Conservation (phyloP, 768 basidiomycete species). For the Russula sp. region DNA sequence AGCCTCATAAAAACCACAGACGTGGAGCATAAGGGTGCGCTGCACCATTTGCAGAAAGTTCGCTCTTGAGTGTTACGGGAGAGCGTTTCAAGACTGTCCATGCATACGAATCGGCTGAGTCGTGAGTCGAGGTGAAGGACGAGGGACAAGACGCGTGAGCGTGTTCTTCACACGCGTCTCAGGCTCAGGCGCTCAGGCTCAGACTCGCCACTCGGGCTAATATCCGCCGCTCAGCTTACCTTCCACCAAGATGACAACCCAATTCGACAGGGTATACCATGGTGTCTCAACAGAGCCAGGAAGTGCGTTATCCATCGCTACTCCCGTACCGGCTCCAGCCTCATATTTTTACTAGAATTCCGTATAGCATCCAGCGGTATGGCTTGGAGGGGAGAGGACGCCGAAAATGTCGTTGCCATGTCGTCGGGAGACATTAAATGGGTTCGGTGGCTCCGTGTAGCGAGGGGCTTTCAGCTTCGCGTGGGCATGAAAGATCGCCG, state of each 20-base stretch:
- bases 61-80: slow-evolving; percentile 42
- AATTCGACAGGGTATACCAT: slow-evolving; percentile 83
- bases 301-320: slow-evolving; percentile 50
- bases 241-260: slow-evolving; percentile 51
- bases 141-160: slow-evolving; percentile 3
- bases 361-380: slow-evolving; percentile 86
- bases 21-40: slow-evolving; percentile 13
- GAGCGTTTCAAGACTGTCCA: slow-evolving; percentile 56
- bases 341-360: slow-evolving; percentile 46
- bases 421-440: slow-evolving; percentile 72
- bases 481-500: slow-evolving; percentile 72
- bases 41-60: slow-evolving; percentile 89
- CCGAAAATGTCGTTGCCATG: slow-evolving; percentile 54
- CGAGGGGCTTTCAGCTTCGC: slow-evolving; percentile 84
- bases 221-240: not conserved
- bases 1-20: slow-evolving; percentile 15
- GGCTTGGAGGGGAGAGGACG: slow-evolving; percentile 86
- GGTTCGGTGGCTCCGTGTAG: slow-evolving; percentile 88
- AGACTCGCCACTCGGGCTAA: too few species aligned
- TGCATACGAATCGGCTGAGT: slow-evolving; percentile 18
- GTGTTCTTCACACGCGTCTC: slow-evolving; percentile 20
- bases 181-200: too few species aligned
- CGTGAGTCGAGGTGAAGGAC: not conserved
- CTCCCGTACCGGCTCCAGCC: not conserved
- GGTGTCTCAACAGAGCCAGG: slow-evolving; percentile 65